These are phyloP conservation scores for Amanita muscaria DNA, from an alignment of 768 basidiomycete genomes.

Conservation along the genomic window DNA sequence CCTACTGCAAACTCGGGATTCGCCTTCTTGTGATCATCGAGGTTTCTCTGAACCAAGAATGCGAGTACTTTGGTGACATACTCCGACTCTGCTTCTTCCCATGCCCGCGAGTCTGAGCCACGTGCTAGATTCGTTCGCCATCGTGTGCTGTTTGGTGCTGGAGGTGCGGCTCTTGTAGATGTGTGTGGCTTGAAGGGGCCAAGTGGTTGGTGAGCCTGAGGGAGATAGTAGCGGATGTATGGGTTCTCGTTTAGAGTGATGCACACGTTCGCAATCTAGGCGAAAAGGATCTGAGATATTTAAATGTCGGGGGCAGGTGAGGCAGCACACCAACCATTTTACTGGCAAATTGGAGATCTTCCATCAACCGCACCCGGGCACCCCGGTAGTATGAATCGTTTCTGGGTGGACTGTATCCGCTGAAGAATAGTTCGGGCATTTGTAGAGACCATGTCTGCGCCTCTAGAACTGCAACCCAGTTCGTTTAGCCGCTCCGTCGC, in stretches of 20 bases:
- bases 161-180: slow-evolving; percentile 57
- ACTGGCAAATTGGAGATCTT: slow-evolving; percentile 72
- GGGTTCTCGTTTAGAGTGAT: slow-evolving; percentile 90
- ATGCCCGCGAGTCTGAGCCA: slow-evolving; percentile 58
- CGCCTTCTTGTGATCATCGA: slow-evolving; percentile 81
- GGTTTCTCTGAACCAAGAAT: slow-evolving; percentile 68
- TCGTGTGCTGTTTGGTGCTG: slow-evolving; percentile 51
- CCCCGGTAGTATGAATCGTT: slow-evolving; percentile 55
- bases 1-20: slow-evolving; percentile 87
- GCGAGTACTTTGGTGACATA: slow-evolving; percentile 78
- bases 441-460: slow-evolving; percentile 78
- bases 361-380: slow-evolving; percentile 71
- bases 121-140: slow-evolving; percentile 81
- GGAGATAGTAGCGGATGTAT: slow-evolving; percentile 86
- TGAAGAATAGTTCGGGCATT: slow-evolving; percentile 76
- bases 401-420: slow-evolving; percentile 79
- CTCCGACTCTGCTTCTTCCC: slow-evolving; percentile 65
- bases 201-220: slow-evolving; percentile 72
- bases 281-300: slow-evolving; percentile 2
- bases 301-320: neutral
- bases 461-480: slow-evolving; percentile 58
- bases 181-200: slow-evolving; percentile 69
- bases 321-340: slow-evolving; percentile 44
- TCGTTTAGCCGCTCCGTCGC: slow-evolving; percentile 2
- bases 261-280: slow-evolving; percentile 79